Conservation (phyloP, 2,329 filamentous ascomycete species). For the Hymenotorrendiella dingleyae region DNA sequence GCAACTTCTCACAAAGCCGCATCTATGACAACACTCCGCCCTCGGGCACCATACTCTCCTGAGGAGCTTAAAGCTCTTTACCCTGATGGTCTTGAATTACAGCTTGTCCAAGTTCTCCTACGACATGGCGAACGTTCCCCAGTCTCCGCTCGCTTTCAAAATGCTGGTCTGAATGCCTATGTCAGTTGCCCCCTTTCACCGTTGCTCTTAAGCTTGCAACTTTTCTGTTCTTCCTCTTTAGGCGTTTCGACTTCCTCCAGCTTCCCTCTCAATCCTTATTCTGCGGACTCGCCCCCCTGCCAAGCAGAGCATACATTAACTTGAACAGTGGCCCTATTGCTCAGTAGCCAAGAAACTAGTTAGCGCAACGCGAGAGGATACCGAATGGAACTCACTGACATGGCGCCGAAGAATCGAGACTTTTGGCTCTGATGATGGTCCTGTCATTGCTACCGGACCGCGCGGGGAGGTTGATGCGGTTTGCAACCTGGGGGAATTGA, state of each 20-base stretch:
- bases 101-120: conserved; percentile 82
- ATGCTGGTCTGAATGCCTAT: conserved; percentile 58
- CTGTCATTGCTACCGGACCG: conserved; percentile 63
- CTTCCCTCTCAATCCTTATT: no score
- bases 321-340: conserved; percentile 76
- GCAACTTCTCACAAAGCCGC: no score
- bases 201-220: not conserved
- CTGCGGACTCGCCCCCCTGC: no score
- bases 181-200: not conserved
- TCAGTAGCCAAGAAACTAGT: conserved; percentile 66
- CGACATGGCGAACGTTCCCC: conserved; percentile 79
- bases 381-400: conserved; percentile 33
- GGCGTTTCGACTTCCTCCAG: not conserved
- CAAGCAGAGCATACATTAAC: not conserved
- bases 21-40: conserved; percentile 71
- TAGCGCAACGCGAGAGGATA: conserved; percentile 50
- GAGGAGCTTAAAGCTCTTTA: conserved; percentile 79
- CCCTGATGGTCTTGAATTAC: conserved; percentile 71
- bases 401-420: conserved; percentile 76
- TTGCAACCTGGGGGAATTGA: conserved; percentile 74
- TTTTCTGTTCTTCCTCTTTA: no score
- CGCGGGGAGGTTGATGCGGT: conserved; percentile 68
- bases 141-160: conserved; percentile 81
- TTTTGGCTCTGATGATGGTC: conserved; percentile 65
- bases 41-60: conserved; percentile 69